These are phyloP conservation scores for Pythium sukuiense DNA, from an alignment of 352 stramenopile species.

Conservation along the genomic window DNA sequence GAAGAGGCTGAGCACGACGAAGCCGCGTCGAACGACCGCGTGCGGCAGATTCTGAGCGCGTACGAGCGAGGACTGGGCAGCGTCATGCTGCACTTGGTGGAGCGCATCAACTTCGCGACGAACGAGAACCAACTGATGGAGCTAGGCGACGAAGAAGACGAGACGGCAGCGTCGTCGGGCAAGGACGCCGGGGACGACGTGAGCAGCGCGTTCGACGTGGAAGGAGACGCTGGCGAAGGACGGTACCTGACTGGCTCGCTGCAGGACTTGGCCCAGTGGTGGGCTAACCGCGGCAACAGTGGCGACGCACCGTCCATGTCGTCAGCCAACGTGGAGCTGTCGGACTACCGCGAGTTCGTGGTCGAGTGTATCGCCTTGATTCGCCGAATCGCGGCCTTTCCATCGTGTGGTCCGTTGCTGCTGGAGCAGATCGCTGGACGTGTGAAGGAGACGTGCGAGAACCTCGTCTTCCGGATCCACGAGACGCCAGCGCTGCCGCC, in stretches of 20 bases:
- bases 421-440: conserved; percentile 21
- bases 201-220: conserved; percentile 31
- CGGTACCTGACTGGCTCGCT: conserved; percentile 57
- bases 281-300: conserved; percentile 40
- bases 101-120: conserved; percentile 63
- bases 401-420: conserved; percentile 24
- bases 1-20: conserved; percentile 78
- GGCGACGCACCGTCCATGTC: conserved; percentile 21
- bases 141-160: conserved; percentile 46
- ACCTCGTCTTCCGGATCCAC: conserved; percentile 25
- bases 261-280: conserved; percentile 70
- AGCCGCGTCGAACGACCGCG: conserved; percentile 50
- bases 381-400: conserved; percentile 31
- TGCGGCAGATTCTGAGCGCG: conserved; percentile 46
- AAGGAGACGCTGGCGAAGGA: conserved; percentile 25
- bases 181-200: conserved; percentile 44
- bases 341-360: conserved; percentile 34
- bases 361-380: conserved; percentile 37
- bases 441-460: conserved; percentile 22
- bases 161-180: conserved; percentile 14
- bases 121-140: conserved; percentile 70
- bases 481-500: conserved; percentile 23
- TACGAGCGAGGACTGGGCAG: conserved; percentile 72
- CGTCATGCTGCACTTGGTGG: conserved; percentile 80
- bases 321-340: conserved; percentile 42